Base-by-base conservation (phyloP, 768 basidiomycete species). In the Leccinum incarnatum region DNA sequence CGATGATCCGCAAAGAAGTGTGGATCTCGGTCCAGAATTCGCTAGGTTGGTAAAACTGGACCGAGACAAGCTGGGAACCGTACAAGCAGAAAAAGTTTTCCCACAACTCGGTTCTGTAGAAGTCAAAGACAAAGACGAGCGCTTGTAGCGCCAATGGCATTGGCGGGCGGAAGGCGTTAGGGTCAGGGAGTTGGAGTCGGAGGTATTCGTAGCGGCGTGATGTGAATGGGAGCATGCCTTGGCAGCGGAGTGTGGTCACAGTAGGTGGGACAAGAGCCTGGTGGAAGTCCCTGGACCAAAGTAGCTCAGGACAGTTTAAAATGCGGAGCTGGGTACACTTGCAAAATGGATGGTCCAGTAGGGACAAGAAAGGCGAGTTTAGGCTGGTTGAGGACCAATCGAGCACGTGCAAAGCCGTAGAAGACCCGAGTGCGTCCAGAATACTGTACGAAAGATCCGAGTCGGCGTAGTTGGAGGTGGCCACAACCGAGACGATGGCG, bases 1-100 rank as follows among this genome's bases (percentile, higher is more conserved):
- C 15, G 42, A 70, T 48, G 34, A 64, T 21, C 5, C 32, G 40
- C 48, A 70, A 3, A 25, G 54, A 49, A 7, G 23, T 10, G 2
- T 42, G 14, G 23, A 56, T 8, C 11, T 19, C 4, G 11, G 34
- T 9, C n/a, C n/a, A 42, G 1, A 7, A n/a, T 9, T 37, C n/a
- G 11, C 21, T 21, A 2, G 45, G 21, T 6, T n/a, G 40, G 40
- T n/a, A 10, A n/a, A 42, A 42, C 17, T 42, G 15, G n/a, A 42
- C 40, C 17, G 9, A 42, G 40, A 42, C 17, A 42, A 42, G 40
- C 40, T 42, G 40, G 9, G 9, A n/a, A 42, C 40, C 40, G 4
- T 42, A 42, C 40, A 42, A 10, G 9, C 8, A 4, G 17, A 42
- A 42, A 4, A n/a, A 42, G 9, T 42, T 4, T 42, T n/a, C 40